Conservation (phyloP, 805 yeast species). For the Yamadazyma takamatsuzukensis region DNA sequence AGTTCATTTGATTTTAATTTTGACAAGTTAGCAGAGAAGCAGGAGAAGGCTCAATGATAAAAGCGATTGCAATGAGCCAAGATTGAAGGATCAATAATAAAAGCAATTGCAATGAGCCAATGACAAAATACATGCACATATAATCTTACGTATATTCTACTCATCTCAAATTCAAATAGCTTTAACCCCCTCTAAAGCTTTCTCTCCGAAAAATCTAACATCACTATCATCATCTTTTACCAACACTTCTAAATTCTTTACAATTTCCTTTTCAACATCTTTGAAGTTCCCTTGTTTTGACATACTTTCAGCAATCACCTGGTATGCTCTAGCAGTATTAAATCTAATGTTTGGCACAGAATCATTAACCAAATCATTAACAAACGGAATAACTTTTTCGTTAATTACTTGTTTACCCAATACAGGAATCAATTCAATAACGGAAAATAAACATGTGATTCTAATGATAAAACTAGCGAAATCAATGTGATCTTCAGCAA, state of each 20-base stretch:
- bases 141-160: not conserved
- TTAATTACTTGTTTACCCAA: constrained; percentile 54
- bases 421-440: constrained; percentile 78
- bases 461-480: constrained; percentile 83
- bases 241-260: constrained; percentile 64
- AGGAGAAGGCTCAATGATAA: too few relatives aligned
- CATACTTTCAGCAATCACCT: constrained; percentile 55
- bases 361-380: constrained; percentile 68
- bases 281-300: constrained; percentile 16
- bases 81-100: too few relatives aligned
- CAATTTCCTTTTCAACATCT: constrained; percentile 42
- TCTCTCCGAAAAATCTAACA: constrained; percentile 79
- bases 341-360: constrained; percentile 93
- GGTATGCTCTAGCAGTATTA: constrained; percentile 85
- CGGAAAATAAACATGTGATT: constrained; percentile 83
- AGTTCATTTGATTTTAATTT: constrained; percentile 46
- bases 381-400: constrained; percentile 72
- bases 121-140: too few relatives aligned
- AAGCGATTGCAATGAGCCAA: too few relatives aligned
- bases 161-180: not conserved
- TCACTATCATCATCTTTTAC: constrained; percentile 77
- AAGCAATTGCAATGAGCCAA: too few relatives aligned
- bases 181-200: constrained; percentile 39
- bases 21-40: constrained; percentile 34
- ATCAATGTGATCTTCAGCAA: constrained; percentile 31